Base-by-base conservation (phyloP, 2,329 filamentous ascomycete species). In the Sarocladium oryzae region DNA sequence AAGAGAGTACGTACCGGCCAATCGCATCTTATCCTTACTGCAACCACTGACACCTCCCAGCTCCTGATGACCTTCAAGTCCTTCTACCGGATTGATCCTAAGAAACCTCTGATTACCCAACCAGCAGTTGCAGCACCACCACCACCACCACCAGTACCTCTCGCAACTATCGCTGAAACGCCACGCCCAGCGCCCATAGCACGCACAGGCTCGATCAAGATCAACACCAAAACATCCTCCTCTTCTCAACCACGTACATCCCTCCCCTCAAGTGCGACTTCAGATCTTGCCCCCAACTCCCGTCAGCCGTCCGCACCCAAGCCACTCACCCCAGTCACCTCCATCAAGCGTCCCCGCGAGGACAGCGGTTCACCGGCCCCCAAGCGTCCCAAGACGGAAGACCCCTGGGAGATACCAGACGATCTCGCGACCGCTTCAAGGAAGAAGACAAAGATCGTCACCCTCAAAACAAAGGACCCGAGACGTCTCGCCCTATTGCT, bases 131-230 rank as follows among this genome's bases (percentile, higher is more conserved):
- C 58, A 20, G 58, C 55, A 23, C 50, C 59, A 16, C 50, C 57
- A 13, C 28, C 28, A 7, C 28, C 28, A 30, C 13, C 28, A 1
- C 52, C 52, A 23, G 51, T 55, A 7, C 51, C 54, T 23, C 54
- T 51, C 11, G 51, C 58, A 6, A 38, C 51, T n/a, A 28, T 53
- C n/a, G 37, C 28, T 66, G 54, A 36, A 20, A 10, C 46, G 3
- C 46, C 46, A 9, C 60, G 63, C 18, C 61, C 61, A 21, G 51
- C 55, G 18, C 55, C 56, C 45, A 30, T 65, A 4, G 60, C 58
- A 20, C 65, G 64, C 55, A 59, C 62, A n/a, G 60, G 65, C 6
- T 70, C 68, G 0, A 71, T 70, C 52, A 72, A 72, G 56, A 65
- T 69, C 56, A 67, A 60, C 36, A 70, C 66, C 26, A 69, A 67